These are phyloP conservation scores for Scleroderma citrinum DNA, from an alignment of 768 basidiomycete species.

Conservation along the genomic window DNA sequence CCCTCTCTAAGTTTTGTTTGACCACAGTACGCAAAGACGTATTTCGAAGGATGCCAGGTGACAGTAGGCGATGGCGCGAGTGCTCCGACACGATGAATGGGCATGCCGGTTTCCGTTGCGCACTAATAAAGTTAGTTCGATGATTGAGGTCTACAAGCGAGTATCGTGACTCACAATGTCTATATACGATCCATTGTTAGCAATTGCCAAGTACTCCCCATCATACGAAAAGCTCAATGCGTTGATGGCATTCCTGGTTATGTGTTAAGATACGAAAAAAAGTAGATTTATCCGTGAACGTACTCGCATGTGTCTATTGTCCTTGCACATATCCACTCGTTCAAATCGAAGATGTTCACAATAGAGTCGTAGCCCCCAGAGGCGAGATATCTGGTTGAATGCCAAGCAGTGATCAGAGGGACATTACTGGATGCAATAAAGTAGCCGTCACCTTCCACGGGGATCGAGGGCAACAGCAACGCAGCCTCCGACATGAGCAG, in stretches of 20 bases:
- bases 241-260: constrained; percentile 58
- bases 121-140: constrained; percentile 42
- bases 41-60: constrained; percentile 77
- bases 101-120: constrained; percentile 69
- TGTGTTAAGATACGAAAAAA: constrained; percentile 3
- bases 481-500: constrained; percentile 80
- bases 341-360: constrained; percentile 72
- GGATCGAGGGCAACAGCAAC: constrained; percentile 72
- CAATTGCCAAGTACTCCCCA: constrained; percentile 78
- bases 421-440: background rate
- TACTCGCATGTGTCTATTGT: constrained; percentile 81
- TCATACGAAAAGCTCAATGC: constrained; percentile 76
- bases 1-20: constrained; percentile 65
- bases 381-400: constrained; percentile 55
- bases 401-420: constrained; percentile 2
- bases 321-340: constrained; percentile 75
- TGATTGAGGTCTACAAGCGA: background rate
- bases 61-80: constrained; percentile 71
- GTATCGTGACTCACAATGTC: constrained; percentile 53
- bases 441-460: constrained; percentile 51
- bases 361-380: constrained; percentile 81
- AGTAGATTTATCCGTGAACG: constrained; percentile 22
- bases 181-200: constrained; percentile 64
- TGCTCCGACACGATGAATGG: constrained; percentile 71
- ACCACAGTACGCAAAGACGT: constrained; percentile 78